phyloP scores from a whole-genome alignment of 225 moss, liverwort and hornwort species.

The Antitrichia curtipendula region DNA sequence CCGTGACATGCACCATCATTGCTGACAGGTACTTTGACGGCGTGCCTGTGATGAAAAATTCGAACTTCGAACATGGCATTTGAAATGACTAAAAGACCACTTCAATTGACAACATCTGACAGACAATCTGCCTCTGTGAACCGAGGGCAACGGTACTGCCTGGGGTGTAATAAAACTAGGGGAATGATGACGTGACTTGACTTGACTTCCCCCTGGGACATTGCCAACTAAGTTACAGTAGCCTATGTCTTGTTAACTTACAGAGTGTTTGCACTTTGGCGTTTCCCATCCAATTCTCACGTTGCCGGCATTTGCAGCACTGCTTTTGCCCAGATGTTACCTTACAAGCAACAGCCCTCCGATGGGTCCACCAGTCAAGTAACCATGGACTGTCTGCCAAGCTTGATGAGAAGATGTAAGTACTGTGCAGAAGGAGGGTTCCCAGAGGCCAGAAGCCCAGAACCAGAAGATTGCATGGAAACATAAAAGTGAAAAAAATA shows the following conservation, averaged over 20 bases:
- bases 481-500: neutral
- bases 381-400: too few relatives aligned
- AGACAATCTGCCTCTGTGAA: neutral
- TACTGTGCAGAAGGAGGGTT: neutral
- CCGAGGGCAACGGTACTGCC: neutral
- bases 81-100: neutral
- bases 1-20: neutral
- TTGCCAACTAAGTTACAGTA: neutral
- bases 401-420: neutral
- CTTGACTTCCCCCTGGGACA: neutral
- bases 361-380: neutral
- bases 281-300: neutral
- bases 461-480: neutral
- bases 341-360: neutral
- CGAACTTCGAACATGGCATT: neutral
- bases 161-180: neutral
- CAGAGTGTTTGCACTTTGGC: neutral
- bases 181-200: neutral
- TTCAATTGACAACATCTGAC: neutral
- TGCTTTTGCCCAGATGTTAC: neutral
- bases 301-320: neutral
- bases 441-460: neutral
- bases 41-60: neutral
- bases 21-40: constrained; percentile 1
- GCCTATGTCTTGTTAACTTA: neutral